phyloP scores from a whole-genome alignment of 2,329 filamentous ascomycete species.

The Verticillium isaacii region DNA sequence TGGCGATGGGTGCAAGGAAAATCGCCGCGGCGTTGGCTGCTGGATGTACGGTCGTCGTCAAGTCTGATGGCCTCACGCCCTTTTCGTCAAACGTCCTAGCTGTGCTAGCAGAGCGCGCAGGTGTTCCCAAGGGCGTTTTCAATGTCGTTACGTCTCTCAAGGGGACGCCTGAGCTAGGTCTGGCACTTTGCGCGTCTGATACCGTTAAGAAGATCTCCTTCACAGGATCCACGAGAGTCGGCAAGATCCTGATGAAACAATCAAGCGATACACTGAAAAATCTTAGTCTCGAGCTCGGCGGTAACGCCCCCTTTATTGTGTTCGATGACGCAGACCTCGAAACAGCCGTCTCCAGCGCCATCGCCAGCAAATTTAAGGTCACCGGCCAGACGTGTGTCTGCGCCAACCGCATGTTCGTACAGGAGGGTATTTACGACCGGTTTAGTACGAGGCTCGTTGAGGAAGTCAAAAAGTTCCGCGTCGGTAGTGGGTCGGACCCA shows the following conservation, averaged over 20 bases:
- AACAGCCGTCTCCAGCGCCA: constrained; percentile 49
- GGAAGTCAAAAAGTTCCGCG: constrained; percentile 62
- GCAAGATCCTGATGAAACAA: constrained; percentile 58
- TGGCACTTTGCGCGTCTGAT: constrained; percentile 61
- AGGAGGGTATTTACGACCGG: constrained; percentile 41
- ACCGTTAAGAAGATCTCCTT: constrained; percentile 71
- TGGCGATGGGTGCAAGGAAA: constrained; percentile 45
- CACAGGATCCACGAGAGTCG: constrained; percentile 69
- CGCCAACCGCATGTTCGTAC: constrained; percentile 54
- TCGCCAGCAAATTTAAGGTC: constrained; percentile 51
- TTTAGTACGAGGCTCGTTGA: constrained; percentile 49
- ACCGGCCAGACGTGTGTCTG: constrained; percentile 58
- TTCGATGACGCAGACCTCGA: constrained; percentile 63
- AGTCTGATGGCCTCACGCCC: constrained; percentile 20
- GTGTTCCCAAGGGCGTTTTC: constrained; percentile 70
- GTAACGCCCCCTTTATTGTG: constrained; percentile 60
- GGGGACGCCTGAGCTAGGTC: constrained; percentile 49
- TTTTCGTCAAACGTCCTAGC: constrained; percentile 40
- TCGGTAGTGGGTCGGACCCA: constrained; percentile 47
- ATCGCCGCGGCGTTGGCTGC: constrained; percentile 57
- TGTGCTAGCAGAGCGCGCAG: constrained; percentile 63
- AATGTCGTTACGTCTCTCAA: constrained; percentile 68
- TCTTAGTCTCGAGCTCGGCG: constrained; percentile 61
- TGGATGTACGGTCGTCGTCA: constrained; percentile 64
- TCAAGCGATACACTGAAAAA: constrained; percentile 63